Base-by-base conservation (phyloP, 192 early-diverging fungal species). In the Coemansia sp. region DNA sequence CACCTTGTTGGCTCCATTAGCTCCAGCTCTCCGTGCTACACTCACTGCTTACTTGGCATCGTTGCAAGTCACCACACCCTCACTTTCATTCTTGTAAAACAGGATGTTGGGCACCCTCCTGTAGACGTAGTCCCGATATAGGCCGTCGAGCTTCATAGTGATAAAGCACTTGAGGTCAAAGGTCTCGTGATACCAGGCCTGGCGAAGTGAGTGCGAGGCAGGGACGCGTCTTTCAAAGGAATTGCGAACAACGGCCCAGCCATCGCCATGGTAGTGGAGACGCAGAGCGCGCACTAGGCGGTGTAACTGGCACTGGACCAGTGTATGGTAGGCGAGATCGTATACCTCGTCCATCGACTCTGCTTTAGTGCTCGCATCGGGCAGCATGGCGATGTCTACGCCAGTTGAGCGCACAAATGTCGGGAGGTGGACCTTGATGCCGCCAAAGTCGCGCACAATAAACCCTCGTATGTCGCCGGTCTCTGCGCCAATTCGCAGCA, bases 401-500 rank as follows among this genome's bases (percentile, higher is more conserved):
- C 86, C 87, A n/a, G 72, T 82, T 8, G 82, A 77, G 9, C 61
- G 40, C 1, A 20, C 58, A 14, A 90, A 73, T 10, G 86, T 89
- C 36, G 79, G 71, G 25, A 68, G 74, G 60, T 89, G 89, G 11
- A 84, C 73, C 65, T 87, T 89, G 53, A 90, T 67, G 27, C 89
- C 89, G 60, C 89, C 89, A 84, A 87, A 90, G 76, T 90, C 89
- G 22, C 89, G 86, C 43, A 86, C 79, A 38, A 88, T 73, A 71
- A 90, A 90, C 19, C 88, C 88, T 31, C 65, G 70, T 10, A 88
- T 63, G 31, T 74, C 61, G 39, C 84, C 86, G 1, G 87, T 78
- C 22, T 67, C 62, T 17, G 71, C 57, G 61, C 86, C 77, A 60
- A 89, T 83, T 8, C 87, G 72, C 25, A 87, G 75, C 49, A 90